Evolutionary conservation across 106 monocot species (phyloP).

Genomic region (Vanilla planifolia): DNA sequence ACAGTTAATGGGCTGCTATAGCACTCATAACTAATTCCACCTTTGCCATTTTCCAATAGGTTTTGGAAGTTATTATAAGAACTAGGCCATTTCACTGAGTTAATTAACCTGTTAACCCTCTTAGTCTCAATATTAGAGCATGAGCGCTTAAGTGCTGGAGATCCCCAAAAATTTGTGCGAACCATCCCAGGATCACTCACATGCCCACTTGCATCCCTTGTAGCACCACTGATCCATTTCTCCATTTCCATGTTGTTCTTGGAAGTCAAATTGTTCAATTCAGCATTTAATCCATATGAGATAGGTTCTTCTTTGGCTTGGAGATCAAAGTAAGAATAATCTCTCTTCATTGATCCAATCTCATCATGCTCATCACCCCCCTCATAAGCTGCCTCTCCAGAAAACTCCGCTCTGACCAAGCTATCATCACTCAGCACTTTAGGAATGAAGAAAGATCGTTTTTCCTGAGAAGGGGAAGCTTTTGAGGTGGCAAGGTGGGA

Average conservation of each 20-base stretch:
- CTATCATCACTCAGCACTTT: conserved; percentile 15
- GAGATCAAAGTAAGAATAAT: conserved; percentile 56
- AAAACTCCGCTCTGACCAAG: conserved; percentile 1
- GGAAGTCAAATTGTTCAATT: background rate
- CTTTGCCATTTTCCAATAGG: conserved; percentile 5
- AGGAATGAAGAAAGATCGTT: background rate
- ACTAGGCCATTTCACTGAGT: conserved; percentile 15
- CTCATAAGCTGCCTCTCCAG: conserved; percentile 49
- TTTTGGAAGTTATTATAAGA: conserved; percentile 41
- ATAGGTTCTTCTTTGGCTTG: conserved; percentile 18
- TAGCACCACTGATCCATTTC: conserved; percentile 28
- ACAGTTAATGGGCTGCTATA: conserved; percentile 53
- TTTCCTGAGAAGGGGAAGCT: background rate
- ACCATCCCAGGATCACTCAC: conserved; percentile 54
- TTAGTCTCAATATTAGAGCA: conserved; percentile 94
- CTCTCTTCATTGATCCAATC: conserved; percentile 39
- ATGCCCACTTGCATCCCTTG: conserved; percentile 32
- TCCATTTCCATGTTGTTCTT: conserved; percentile 25
- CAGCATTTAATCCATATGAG: conserved; percentile 7
- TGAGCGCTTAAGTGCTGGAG: conserved; percentile 51
- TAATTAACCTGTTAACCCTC: conserved; percentile 10
- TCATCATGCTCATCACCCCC: conserved; percentile 78
- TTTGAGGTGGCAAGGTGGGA: background rate
- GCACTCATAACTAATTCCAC: conserved; percentile 2
- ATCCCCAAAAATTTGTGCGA: conserved; percentile 17